Base-by-base conservation (phyloP, 768 basidiomycete genomes). In the Polyporus arcularius region DNA sequence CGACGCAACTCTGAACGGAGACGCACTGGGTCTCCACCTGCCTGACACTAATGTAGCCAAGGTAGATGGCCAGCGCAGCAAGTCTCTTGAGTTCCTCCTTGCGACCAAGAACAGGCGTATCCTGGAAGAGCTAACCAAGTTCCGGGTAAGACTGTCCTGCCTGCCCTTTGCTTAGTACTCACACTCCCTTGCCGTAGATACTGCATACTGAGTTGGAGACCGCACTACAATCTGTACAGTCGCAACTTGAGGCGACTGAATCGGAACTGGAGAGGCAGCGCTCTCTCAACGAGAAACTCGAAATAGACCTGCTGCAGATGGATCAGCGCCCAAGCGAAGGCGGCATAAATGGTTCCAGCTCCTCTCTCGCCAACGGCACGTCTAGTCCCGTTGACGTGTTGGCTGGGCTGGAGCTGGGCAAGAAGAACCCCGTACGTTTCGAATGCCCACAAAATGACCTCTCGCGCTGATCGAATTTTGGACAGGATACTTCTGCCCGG, bases 71-170 rank as follows among this genome's bases (percentile, higher is more conserved):
- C 85, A 88, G 48, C 85, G 85, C 21, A 90, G 87, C 28, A 89
- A 89, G 71, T 93, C 95, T 0, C 83, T 99, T 1, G 96, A 99
- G 73, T 86, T 86, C 35, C 85, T 98, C 4, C 83, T 99, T 38
- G 93, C 95, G 4, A 88, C 84, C 42, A 98, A 98, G 80, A 99
- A 98, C 76, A 92, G 94, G 70, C 85, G 90, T 46, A 84, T 98
- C 18, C 80, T 93, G 47, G 96, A 98, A 67, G 94, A 98, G 69
- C 77, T 98, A 55, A 97, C 96, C 5, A 94, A 88, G 67, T 87
- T 97, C 70, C 79, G 96, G 62, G 95, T 94, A 66, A 9, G 84
- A 70, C 5, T 26, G 7, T 9, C 39, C 2, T 16, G 4, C 15
- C 16, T 7, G 10, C 38, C 31, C 7, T 55, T 32, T 28, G 40